Evolutionary conservation across 306 rosid genomes (phyloP).

Genomic region (Purshia tridentata): DNA sequence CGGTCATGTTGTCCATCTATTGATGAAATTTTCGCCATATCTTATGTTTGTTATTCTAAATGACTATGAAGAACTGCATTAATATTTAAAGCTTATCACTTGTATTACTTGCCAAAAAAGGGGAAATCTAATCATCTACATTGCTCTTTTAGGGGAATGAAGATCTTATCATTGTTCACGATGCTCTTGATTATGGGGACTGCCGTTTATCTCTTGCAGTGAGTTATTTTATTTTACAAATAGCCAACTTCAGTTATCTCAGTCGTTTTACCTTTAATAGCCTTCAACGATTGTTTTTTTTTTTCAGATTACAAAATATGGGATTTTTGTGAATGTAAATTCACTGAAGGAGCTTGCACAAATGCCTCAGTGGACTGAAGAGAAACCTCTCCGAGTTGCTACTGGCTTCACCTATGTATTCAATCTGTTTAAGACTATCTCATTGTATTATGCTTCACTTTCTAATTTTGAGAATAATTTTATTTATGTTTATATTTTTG

Average conservation of each 20-base stretch:
- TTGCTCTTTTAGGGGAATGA: conserved; percentile 53
- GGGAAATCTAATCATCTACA: neutral
- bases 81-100: neutral
- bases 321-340: conserved; percentile 81
- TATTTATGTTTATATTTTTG: conserved; percentile 5
- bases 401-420: conserved; percentile 90
- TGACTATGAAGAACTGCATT: neutral
- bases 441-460: neutral
- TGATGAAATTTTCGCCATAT: neutral
- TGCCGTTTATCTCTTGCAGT: conserved; percentile 85
- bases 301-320: conserved; percentile 82
- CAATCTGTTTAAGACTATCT: conserved; percentile 3
- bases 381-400: conserved; percentile 84
- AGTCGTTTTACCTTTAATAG: conserved; percentile 5
- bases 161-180: conserved; percentile 81
- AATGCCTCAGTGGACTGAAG: conserved; percentile 88
- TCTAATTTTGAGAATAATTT: neutral
- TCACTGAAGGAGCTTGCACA: conserved; percentile 68
- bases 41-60: neutral
- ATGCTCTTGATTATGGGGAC: conserved; percentile 83
- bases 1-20: neutral
- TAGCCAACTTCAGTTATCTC: neutral
- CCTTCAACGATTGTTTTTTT: conserved; percentile 12
- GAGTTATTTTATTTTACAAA: conserved; percentile 31
- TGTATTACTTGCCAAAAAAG: neutral